Evolutionary conservation across 768 basidiomycete genomes (phyloP), one percentile per base, ranked within the genome.

Genomic region (Lentinula aciculospora): DNA sequence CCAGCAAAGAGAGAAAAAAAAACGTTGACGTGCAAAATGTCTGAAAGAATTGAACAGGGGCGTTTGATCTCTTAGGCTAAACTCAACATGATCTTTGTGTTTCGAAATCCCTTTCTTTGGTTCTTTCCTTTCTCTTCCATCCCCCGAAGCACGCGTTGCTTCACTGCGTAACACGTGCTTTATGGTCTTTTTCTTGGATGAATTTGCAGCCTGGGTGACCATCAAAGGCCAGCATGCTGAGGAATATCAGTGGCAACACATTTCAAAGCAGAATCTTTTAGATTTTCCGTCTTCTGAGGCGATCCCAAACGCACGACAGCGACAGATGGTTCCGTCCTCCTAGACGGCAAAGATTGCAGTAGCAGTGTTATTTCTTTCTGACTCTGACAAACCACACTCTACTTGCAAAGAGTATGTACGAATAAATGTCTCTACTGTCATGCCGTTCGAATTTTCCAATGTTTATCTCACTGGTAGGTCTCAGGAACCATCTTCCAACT

Each of bases 271-370:
- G 47, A 49, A 49, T 3, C 15, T 31, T 28, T 10, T 53, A 53
- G 28, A 53, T 9, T 15, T 56, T 56, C 12, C 34, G 27, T n/a
- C n/a, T 56, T 2, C 54, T 44, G n/a, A 44, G 54, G 54, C n/a
- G 23, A 56, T 31, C 21, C 54, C 19, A 21, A 31, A 29, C 37
- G 54, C 1, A 12, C 3, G 7, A 27, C 54, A 19, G 54, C 54
- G 3, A 56, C 54, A 6, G 54, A 56, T 40, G 54, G 54, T 15
- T 23, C 12, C 44, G 19, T 42, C 8, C 15, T 25, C 5, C 15
- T 56, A 17, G 54, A 56, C 54, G 54, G 54, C 21, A 40, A 56
- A 8, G 6, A 25, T 27, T 56, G 54, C 27, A 39, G 54, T 44
- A 39, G 54, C 9, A 56, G 27, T 4, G 54, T 56, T 17, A 19